These are phyloP conservation scores for Spizellomyces sp. DNA, from an alignment of 192 early-diverging fungal genomes.

Conservation along the genomic window DNA sequence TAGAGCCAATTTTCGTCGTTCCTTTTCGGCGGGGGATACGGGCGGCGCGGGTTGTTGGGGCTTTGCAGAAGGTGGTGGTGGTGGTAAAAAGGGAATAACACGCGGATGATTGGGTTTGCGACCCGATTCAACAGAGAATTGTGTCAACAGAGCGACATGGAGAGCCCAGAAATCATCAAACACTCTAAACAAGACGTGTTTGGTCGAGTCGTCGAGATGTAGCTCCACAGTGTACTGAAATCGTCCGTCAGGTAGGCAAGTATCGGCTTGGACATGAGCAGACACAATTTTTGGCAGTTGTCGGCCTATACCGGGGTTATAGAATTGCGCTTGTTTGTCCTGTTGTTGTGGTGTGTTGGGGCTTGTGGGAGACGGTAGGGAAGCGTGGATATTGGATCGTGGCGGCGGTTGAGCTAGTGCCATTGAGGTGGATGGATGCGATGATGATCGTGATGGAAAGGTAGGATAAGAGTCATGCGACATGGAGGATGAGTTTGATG, in stretches of 20 bases:
- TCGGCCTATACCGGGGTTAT: constrained; percentile 8
- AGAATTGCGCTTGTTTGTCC: constrained; percentile 1
- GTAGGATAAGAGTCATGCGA: neutral
- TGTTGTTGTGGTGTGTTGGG: neutral
- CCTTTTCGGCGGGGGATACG: constrained; percentile 2
- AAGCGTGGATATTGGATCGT: neutral
- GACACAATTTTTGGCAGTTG: constrained; percentile 19
- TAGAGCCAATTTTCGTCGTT: constrained; percentile 8
- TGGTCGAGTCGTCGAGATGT: constrained; percentile 21
- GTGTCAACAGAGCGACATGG: constrained; percentile 46
- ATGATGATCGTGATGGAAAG: constrained; percentile 1
- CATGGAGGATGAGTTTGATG: neutral
- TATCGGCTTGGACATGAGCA: constrained; percentile 15
- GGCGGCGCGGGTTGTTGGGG: neutral
- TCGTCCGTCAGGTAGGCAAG: constrained; percentile 23
- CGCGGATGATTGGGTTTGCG: constrained; percentile 27
- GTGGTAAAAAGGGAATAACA: constrained; percentile 36
- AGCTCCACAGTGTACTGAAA: constrained; percentile 38
- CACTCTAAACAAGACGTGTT: constrained; percentile 31
- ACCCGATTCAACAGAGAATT: constrained; percentile 44
- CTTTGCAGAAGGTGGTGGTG: constrained; percentile 8
- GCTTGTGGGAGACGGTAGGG: neutral
- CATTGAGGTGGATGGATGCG: neutral
- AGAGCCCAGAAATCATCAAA: constrained; percentile 48
- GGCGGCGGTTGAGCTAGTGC: neutral